These are phyloP conservation scores for Metschnikowia cubensis DNA, from an alignment of 805 yeast species.

Conservation along the genomic window DNA sequence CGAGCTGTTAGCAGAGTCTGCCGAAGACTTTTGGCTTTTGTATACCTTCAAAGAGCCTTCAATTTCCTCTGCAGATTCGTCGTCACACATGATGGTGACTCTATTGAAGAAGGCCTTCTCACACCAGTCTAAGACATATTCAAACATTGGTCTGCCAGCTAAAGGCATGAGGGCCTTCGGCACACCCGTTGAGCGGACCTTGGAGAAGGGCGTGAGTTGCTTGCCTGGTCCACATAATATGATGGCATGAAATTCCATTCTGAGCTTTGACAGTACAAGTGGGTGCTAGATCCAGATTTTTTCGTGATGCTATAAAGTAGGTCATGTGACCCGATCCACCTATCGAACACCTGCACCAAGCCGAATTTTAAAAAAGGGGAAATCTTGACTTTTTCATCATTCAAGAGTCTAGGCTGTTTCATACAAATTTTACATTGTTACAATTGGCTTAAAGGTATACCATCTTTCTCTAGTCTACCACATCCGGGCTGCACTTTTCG, in stretches of 20 bases:
- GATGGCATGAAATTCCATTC: slow-evolving; percentile 90
- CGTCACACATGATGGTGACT: slow-evolving; percentile 59
- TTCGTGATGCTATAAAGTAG: slow-evolving; percentile 2
- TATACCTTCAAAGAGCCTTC: slow-evolving; percentile 47
- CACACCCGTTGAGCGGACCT: slow-evolving; percentile 55
- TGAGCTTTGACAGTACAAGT: slow-evolving; percentile 9
- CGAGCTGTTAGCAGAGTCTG: slow-evolving; percentile 13
- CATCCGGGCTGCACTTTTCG: background rate
- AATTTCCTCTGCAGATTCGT: slow-evolving; percentile 45
- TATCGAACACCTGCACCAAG: background rate
- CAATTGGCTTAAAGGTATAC: background rate
- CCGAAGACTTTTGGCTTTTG: slow-evolving; percentile 31
- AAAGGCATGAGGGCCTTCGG: slow-evolving; percentile 87
- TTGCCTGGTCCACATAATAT: slow-evolving; percentile 85
- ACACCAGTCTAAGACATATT: slow-evolving; percentile 90
- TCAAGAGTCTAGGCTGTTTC: background rate
- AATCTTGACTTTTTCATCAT: background rate
- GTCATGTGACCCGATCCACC: slow-evolving; percentile 2
- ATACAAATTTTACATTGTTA: background rate
- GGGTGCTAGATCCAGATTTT: background rate
- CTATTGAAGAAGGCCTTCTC: slow-evolving; percentile 74
- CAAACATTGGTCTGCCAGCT: slow-evolving; percentile 85
- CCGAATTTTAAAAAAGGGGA: background rate
- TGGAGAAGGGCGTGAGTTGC: slow-evolving; percentile 67
- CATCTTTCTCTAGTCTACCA: background rate